Evolutionary conservation across 768 basidiomycete genomes (phyloP).

Genomic region (Hebeloma cylindrosporum): DNA sequence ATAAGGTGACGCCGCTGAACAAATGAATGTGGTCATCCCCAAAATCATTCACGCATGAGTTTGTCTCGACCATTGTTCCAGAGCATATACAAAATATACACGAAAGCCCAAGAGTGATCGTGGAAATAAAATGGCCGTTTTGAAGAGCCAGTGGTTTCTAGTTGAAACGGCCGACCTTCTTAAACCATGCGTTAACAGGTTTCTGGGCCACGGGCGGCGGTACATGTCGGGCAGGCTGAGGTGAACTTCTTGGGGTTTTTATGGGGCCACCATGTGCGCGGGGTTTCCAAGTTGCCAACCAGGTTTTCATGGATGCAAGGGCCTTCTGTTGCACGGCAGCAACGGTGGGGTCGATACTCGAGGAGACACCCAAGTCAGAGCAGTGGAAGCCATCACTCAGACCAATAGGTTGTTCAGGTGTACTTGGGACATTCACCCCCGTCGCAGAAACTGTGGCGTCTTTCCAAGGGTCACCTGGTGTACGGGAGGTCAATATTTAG

Average conservation of each 20-base stretch:
- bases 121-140: too few relatives aligned
- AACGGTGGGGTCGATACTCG: constrained; percentile 53
- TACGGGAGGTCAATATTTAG: neutral
- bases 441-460: constrained; percentile 67
- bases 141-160: neutral
- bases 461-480: constrained; percentile 69
- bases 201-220: constrained; percentile 18
- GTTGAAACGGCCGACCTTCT: constrained; percentile 25
- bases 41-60: too few relatives aligned
- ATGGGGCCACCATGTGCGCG: constrained; percentile 7
- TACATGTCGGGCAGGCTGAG: constrained; percentile 10
- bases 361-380: constrained; percentile 50
- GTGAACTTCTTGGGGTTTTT: constrained; percentile 12
- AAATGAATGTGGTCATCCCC: constrained; percentile 1
- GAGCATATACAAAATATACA: too few relatives aligned
- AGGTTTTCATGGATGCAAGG: constrained; percentile 51
- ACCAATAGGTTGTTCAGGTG: constrained; percentile 53
- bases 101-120: too few relatives aligned
- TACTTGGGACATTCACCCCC: constrained; percentile 44
- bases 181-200: constrained; percentile 38
- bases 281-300: constrained; percentile 43
- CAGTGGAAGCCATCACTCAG: constrained; percentile 66
- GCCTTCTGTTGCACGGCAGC: constrained; percentile 52
- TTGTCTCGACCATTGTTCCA: too few relatives aligned
- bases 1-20: constrained; percentile 62